Base-by-base conservation (phyloP, 148 eudicot species). In the Arctostaphylos glauca region DNA sequence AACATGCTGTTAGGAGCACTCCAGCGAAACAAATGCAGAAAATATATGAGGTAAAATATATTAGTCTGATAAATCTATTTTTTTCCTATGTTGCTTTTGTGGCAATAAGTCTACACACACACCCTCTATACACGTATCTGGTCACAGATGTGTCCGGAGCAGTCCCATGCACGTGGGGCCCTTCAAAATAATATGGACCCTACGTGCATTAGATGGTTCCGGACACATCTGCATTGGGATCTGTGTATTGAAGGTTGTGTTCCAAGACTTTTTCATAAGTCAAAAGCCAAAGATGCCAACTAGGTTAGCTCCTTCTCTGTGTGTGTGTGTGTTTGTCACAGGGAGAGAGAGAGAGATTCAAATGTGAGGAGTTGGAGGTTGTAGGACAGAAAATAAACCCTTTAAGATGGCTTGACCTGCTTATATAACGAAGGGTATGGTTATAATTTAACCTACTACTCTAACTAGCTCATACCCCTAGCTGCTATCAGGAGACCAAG, bases 11-110 rank as follows among this genome's bases (percentile, higher is more conserved):
- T 81, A 91, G 81, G 90, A 83, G 79, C 80, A 87, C 86, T 83
- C 86, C 90, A 31, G 77, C 88, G 13, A 88, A 88, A 68, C 92
- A 93, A 81, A 89, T 95, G 93, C 92, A 93, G 86, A 89, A 88
- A 85, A 94, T 93, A 52, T 89, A 86, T 43, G 94, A 93, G 93
- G 97, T 95, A 83, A 60, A 76, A 79, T 52, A 9, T 19, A 48
- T 2, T 23, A 38, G 50, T 46, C 3, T 8, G 8, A 76, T 59
- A 13, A 25, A 41, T 53, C 5, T 41, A 15, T 76, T 4, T 31
- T 2, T 77, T 43, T 43, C 21, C 21, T 21, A n/a, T 31, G 5
- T 23, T 12, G 15, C 67, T 43, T 21, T 50, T 49, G 59, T 80
- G 50, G 62, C 46, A 68, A 52, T 31, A 68, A 46, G 38, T 31